Conservation (phyloP, 2,329 filamentous ascomycete genomes). For the Verticillium nubilum region DNA sequence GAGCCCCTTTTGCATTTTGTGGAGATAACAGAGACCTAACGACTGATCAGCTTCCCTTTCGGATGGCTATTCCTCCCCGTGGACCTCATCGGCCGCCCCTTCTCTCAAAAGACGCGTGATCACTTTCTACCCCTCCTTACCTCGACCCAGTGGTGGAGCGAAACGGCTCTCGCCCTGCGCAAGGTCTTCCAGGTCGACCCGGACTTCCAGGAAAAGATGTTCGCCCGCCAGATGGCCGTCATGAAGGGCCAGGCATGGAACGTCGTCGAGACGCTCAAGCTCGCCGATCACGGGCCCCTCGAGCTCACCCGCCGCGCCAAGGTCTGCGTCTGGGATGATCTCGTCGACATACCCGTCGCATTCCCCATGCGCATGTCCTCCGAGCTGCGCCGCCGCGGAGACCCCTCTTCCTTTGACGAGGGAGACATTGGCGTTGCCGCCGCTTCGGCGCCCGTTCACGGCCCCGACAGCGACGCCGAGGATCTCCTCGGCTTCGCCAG, state of each 20-base stretch:
- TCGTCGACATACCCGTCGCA: constrained; percentile 92
- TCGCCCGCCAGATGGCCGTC: constrained; percentile 93
- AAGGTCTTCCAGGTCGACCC: constrained; percentile 85
- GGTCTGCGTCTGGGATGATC: constrained; percentile 96
- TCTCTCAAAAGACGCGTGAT: constrained; percentile 86
- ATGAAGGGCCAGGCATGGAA: constrained; percentile 99
- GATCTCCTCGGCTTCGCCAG: constrained; percentile 68
- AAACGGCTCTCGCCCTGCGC: constrained; percentile 82
- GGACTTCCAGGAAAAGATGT: constrained; percentile 99
- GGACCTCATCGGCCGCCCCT: constrained; percentile 90
- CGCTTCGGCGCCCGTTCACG: constrained; percentile 25
- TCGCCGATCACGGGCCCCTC: constrained; percentile 83
- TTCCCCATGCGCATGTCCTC: constrained; percentile 84
- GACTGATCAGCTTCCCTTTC: constrained; percentile 77
- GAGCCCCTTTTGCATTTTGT: not conserved
- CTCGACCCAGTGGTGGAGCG: constrained; percentile 93
- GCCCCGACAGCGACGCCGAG: constrained; percentile 24
- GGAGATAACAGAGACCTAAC: constrained; percentile 16
- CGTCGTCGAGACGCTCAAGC: constrained; percentile 94
- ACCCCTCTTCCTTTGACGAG: constrained; percentile 34
- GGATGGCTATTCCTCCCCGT: constrained; percentile 98
- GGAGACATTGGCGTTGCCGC: constrained; percentile 71
- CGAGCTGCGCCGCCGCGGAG: constrained; percentile 62
- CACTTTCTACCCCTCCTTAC: constrained; percentile 96
- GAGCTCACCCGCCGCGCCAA: constrained; percentile 86